These are phyloP conservation scores for Aureobasidium sp. DNA, from an alignment of 2,329 filamentous ascomycete genomes.

Conservation along the genomic window DNA sequence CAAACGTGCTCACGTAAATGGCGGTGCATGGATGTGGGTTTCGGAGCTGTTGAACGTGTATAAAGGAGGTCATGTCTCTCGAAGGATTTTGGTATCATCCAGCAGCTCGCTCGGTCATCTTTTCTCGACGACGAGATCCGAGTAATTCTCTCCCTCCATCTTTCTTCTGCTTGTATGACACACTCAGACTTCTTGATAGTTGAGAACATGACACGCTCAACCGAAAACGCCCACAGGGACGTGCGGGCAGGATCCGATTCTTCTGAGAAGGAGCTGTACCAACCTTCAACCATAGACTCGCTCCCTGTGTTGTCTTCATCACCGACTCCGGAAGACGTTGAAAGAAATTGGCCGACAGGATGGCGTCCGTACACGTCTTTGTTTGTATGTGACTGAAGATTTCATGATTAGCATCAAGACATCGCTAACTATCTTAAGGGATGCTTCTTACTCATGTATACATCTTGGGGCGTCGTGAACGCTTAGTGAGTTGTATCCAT, in stretches of 20 bases:
- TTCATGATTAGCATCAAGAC: no score
- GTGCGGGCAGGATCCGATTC: background rate
- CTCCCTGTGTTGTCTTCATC: background rate
- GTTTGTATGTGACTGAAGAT: slow-evolving; percentile 18
- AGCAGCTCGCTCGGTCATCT: background rate
- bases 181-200: background rate
- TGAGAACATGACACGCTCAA: background rate
- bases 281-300: background rate
- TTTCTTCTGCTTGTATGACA: background rate
- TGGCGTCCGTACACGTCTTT: slow-evolving; percentile 41
- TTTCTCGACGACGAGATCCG: background rate
- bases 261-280: background rate
- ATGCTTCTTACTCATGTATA: slow-evolving; percentile 47
- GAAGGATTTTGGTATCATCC: background rate
- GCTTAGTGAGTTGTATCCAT: slow-evolving; percentile 28
- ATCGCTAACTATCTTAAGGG: slow-evolving; percentile 22
- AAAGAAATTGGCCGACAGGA: slow-evolving; percentile 38
- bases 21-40: background rate
- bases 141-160: background rate
- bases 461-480: slow-evolving; percentile 43
- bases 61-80: background rate
- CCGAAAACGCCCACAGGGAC: background rate
- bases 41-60: background rate
- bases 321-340: slow-evolving; percentile 13
- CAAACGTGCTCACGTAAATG: background rate